Base-by-base conservation (phyloP, 768 basidiomycete species). In the Multifurca ochricompacta region DNA sequence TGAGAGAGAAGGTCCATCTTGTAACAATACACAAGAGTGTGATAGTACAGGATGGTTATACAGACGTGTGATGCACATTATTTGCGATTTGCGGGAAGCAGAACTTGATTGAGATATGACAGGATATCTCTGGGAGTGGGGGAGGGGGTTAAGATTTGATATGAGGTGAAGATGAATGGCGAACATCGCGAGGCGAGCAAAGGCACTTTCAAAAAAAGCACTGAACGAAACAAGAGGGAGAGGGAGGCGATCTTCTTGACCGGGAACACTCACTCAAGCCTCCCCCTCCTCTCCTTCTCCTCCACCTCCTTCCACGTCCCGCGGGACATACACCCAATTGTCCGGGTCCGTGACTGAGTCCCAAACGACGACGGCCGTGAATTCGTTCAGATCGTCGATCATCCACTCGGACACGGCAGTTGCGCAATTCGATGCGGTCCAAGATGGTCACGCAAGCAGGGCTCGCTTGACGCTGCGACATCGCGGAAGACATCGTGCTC, bases 281-380 rank as follows among this genome's bases (percentile, higher is more conserved):
- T 39, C 52, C 3, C 23, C 51, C 3, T 44, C 43, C 0, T 37
- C 16, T 1, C 27, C 36, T 23, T 35, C 0, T 21, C 53, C 1
- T 28, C 53, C 16, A 18, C 52, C 3, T 25, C 41, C 1, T 45
- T 21, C 55, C 0, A 46, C 50, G 7, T 52, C 55, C 39, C 54
- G 30, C 14, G 54, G 54, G 3, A 56, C 41, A 8, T 56, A 36
- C 49, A 56, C 45, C 54, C 54, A 56, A 11, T 45, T 56, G 11
- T 56, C 44, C 18, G 50, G 56, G 3, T 57, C 54, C 13, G 49
- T 42, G 16, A 52, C 31, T 44, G 50, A 52, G 44, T 57, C 56
- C 56, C 56, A 57, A 2, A 57, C 56, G 14, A 57, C 56, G 34
- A 48, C 45, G 10, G 56, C 56, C 3, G 56, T 19, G 16, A 47